Conservation (phyloP, 306 rosid species). For the Casuarina cunninghamiana region DNA sequence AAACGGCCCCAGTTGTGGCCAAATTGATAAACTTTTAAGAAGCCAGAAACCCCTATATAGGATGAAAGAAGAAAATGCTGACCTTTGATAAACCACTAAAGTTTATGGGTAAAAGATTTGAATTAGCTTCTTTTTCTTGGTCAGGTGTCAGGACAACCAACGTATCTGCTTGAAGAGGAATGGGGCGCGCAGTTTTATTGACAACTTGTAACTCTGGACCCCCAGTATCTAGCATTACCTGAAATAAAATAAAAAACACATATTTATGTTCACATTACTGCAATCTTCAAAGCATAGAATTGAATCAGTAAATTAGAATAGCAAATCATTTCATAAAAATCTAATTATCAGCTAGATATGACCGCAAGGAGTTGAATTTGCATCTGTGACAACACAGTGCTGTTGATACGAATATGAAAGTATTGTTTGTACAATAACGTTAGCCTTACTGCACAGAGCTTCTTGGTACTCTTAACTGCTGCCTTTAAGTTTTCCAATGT, state of each 20-base stretch:
- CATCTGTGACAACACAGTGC: neutral
- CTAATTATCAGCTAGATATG: neutral
- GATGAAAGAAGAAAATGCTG: neutral
- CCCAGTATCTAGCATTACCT: slow-evolving; percentile 88
- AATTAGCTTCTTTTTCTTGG: slow-evolving; percentile 64
- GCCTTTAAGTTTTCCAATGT: slow-evolving; percentile 65
- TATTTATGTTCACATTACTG: neutral
- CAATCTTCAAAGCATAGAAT: slow-evolving; percentile 17
- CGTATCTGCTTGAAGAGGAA: slow-evolving; percentile 69
- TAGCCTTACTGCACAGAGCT: slow-evolving; percentile 74
- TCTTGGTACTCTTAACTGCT: slow-evolving; percentile 58
- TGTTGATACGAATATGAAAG: neutral
- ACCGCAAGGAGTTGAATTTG: neutral
- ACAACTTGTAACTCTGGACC: slow-evolving; percentile 90
- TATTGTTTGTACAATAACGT: slow-evolving; percentile 3
- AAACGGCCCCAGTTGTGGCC: neutral
- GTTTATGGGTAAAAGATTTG: slow-evolving; percentile 74
- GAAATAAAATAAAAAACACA: slow-evolving; percentile 13
- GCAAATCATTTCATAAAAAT: slow-evolving; percentile 5
- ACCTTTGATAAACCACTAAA: slow-evolving; percentile 85
- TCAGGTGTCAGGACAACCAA: slow-evolving; percentile 73
- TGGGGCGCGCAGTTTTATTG: slow-evolving; percentile 61
- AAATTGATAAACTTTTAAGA: neutral
- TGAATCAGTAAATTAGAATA: neutral
- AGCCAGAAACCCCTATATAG: slow-evolving; percentile 1